Conservation (phyloP, 2,329 filamentous ascomycete species). For the Diaporthe sp. region DNA sequence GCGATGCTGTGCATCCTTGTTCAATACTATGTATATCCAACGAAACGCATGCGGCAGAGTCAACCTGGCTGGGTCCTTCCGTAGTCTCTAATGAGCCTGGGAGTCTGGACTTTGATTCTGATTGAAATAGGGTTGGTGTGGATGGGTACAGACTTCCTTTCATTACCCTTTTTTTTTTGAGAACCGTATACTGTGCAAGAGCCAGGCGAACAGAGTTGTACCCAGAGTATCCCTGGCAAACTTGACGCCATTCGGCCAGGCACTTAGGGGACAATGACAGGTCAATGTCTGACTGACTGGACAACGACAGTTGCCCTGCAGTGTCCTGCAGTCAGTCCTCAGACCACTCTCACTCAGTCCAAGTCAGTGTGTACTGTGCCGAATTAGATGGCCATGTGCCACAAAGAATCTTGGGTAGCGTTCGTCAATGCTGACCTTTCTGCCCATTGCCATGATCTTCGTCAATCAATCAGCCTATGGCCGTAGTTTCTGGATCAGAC, state of each 20-base stretch:
- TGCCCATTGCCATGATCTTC: slow-evolving; percentile 16
- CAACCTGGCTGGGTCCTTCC: slow-evolving; percentile 11
- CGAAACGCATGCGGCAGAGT: slow-evolving; percentile 23
- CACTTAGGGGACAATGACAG: slow-evolving; percentile 11
- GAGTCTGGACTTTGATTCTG: slow-evolving; percentile 18
- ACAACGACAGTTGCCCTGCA: slow-evolving; percentile 3
- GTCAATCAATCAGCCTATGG: slow-evolving; percentile 22
- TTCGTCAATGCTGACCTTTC: slow-evolving; percentile 21
- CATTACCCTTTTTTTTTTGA: slow-evolving; percentile 4
- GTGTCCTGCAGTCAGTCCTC: slow-evolving; percentile 5
- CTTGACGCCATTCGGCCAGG: slow-evolving; percentile 10
- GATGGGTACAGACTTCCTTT: slow-evolving; percentile 23
- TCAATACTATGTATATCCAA: slow-evolving; percentile 20
- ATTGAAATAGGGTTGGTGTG: slow-evolving; percentile 15
- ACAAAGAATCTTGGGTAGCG: slow-evolving; percentile 27
- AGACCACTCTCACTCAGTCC: neutral
- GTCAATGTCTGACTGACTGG: slow-evolving; percentile 23
- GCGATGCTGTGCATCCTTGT: slow-evolving; percentile 24
- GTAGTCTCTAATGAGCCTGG: neutral
- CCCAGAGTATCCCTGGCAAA: slow-evolving; percentile 4
- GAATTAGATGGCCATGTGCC: slow-evolving; percentile 4
- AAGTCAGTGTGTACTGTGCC: neutral
- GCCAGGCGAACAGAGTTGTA: neutral
- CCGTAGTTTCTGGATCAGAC: slow-evolving; percentile 25
- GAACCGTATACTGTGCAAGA: neutral